Percentiles rank a stretch among this genome's conserved stretches.
These are phyloP conservation scores for Verticillium zaregamsianum DNA, from an alignment of 2,329 filamentous ascomycete species.

Conservation along the genomic window DNA sequence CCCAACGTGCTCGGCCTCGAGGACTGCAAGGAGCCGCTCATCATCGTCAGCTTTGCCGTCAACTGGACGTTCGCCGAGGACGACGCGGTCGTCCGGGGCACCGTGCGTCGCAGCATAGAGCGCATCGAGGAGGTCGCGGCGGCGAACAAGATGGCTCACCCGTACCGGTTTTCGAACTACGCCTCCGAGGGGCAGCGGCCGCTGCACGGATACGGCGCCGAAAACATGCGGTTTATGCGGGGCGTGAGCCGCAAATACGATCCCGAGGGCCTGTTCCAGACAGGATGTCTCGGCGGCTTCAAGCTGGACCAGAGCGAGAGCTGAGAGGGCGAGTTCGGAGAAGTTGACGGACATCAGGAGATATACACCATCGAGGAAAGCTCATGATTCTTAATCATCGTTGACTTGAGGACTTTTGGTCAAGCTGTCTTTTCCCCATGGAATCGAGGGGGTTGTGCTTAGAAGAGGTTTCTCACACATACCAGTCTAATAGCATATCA, in stretches of 20 bases:
- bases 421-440: too few species aligned
- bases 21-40: not conserved
- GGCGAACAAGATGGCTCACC: not conserved
- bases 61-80: not conserved
- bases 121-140: not conserved
- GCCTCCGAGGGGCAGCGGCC: constrained; percentile 22
- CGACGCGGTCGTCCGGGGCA: not conserved
- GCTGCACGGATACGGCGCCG: constrained; percentile 21
- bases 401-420: too few species aligned
- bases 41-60: constrained; percentile 2
- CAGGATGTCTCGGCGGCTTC: constrained; percentile 25
- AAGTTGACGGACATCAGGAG: too few species aligned
- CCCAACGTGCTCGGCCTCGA: constrained; percentile 1
- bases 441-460: too few species aligned
- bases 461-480: too few species aligned
- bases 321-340: too few species aligned
- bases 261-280: constrained; percentile 22
- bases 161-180: constrained; percentile 18
- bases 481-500: too few species aligned
- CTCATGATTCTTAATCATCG: too few species aligned
- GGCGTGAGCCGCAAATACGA: constrained; percentile 22
- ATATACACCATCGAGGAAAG: too few species aligned
- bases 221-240: constrained; percentile 19
- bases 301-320: constrained; percentile 13
- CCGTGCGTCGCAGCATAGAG: not conserved